Evolutionary conservation across 441 rosid genomes (phyloP), one percentile per base, ranked within the genome.

Genomic region (Erodium moschatum): DNA sequence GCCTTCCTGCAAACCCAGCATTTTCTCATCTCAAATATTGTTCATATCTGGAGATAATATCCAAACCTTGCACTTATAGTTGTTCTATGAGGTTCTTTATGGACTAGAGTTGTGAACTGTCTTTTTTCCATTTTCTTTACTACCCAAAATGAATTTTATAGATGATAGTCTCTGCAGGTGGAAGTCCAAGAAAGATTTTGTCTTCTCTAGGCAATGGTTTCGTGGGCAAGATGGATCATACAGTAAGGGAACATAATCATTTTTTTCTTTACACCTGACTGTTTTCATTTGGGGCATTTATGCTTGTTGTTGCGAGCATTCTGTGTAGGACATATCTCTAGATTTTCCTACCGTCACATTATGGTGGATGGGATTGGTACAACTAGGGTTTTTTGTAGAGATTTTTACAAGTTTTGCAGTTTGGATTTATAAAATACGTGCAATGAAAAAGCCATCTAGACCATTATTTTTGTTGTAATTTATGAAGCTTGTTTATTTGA

Each of bases 121-220:
- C 6, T 48, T 72, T 61, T 46, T 60, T 74, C 29, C 31, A 69
- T 38, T 38, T 5, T 68, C 27, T 20, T 29, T 19, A 67, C 70
- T 67, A 50, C 65, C 68, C 58, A 12, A 24, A 35, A 21, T 67
- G 75, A 72, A 66, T 69, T 72, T 75, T 18, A 73, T 67, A 27
- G 72, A 70, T 69, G 31, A 66, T 71, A 64, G 80, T 68, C 75
- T 76, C 70, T 77, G 67, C 86, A 95, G 99, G 77, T 95, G 99
- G 98, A 86, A 85, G 66, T 85, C 96, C 48, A 90, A 83, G 77
- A 89, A 81, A 82, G 99, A 95, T 86, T 95, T 95, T 84, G 80
- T 95, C 72, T 95, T 87, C 86, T 90, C 99, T 62, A 84, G 99
- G 74, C 98, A 95, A 76, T 95, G 99, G 99, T 90, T 95, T 83